Evolutionary conservation across 2,329 filamentous ascomycete species (phyloP), one percentile per base, ranked within the genome.

Genomic region (Myriosclerotinia scirpicola): DNA sequence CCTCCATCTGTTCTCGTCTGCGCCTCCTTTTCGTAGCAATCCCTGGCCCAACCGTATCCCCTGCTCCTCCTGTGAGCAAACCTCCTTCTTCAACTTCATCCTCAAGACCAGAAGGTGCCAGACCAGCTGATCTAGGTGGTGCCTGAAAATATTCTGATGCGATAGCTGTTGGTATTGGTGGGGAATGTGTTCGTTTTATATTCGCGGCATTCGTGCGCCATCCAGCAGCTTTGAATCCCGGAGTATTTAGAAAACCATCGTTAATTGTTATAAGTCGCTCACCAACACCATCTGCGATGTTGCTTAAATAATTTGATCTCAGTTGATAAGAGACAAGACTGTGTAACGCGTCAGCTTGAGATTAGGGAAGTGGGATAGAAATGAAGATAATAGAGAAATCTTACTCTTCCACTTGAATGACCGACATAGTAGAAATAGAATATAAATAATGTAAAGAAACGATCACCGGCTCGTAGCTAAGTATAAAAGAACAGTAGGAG

Each of bases 91-190:
- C 89, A 20, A 69, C 52, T 53, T 92, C 89, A 55, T 86, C 87
- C 40, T 90, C 89, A 36, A 91, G 84, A 14, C 86, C 87, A 58
- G 79, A 78, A 3, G 77, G 75, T 54, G 80, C 79, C 48, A 90
- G 77, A 1, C 86, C 87, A 30, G 83, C 81, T 52, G 84, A 84
- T 14, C 87, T 77, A 59, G 81, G 86, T 14, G 87, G 87, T 1
- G 90, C 85, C 82, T 92, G 90, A 75, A 95, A 95, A 79, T 95
- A 95, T 76, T 95, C 91, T 56, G 90, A 91, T 40, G 90, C 89
- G 69, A 93, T 86, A 17, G 90, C 90, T 5, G 91, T 93, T 12
- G 91, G 91, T 66, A 96, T 96, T 1, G 91, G 91, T 26, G 91
- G 92, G 3, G 91, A 95, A 77, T 96, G 90, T 56, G 90, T 93